A percentile compares a stretch with the other conserved stretches of the same genome.
phyloP scores from a whole-genome alignment of 352 stramenopile species.

The Globisporangium echinulatum region DNA sequence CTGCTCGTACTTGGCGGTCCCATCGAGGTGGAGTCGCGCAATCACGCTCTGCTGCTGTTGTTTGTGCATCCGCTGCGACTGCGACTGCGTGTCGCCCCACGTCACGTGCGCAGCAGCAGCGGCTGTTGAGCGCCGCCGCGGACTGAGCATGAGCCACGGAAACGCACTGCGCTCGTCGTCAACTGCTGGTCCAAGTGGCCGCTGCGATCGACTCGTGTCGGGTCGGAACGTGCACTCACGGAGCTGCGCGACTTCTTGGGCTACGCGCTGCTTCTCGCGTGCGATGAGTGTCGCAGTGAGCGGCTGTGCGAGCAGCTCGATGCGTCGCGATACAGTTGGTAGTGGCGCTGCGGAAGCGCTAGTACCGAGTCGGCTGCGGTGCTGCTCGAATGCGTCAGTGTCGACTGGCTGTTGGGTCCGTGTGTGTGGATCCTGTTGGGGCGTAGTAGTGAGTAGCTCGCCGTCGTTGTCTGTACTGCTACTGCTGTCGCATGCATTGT shows the following conservation, averaged over 20 bases:
- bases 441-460: background rate
- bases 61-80: background rate
- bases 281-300: constrained; percentile 50
- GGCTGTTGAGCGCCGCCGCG: constrained; percentile 19
- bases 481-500: too few relatives aligned
- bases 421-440: too few relatives aligned
- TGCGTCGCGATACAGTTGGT: constrained; percentile 16
- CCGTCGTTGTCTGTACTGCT: too few relatives aligned
- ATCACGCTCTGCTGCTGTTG: constrained; percentile 24
- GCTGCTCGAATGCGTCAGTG: background rate
- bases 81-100: constrained; percentile 10
- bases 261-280: constrained; percentile 53
- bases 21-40: constrained; percentile 59
- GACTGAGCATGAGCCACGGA: constrained; percentile 58
- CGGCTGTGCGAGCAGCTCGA: constrained; percentile 45
- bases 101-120: background rate
- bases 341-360: background rate
- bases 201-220: constrained; percentile 24
- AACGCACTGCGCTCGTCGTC: constrained; percentile 22
- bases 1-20: constrained; percentile 42
- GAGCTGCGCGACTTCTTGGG: constrained; percentile 49
- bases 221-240: constrained; percentile 69
- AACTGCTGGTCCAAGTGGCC: too few relatives aligned
- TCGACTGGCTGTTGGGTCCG: background rate
- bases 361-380: too few relatives aligned